A percentile compares a stretch with the other conserved stretches of the same genome.
phyloP scores from a whole-genome alignment of 176 grass and related monocot species.

The Coix lacrymajobi region DNA sequence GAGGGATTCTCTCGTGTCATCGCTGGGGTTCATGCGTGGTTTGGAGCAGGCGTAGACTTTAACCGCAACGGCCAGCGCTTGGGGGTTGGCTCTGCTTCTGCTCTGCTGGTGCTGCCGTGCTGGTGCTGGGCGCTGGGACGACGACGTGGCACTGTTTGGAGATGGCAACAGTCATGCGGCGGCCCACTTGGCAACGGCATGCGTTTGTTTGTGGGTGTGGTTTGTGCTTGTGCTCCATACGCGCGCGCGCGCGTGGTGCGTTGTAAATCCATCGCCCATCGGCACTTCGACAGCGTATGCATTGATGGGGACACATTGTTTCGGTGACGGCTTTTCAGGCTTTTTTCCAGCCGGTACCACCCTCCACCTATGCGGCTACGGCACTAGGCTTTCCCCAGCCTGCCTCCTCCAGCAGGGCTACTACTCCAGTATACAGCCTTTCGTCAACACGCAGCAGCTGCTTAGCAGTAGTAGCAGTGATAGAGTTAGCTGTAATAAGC shows the following conservation, averaged over 20 bases:
- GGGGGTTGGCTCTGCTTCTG: neutral
- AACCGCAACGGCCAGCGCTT: neutral
- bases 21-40: neutral
- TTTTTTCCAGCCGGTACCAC: conserved; percentile 25
- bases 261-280: neutral
- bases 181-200: neutral
- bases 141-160: conserved; percentile 1
- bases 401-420: neutral
- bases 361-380: neutral
- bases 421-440: neutral
- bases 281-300: neutral
- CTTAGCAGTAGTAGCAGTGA: neutral
- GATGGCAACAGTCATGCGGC: conserved; percentile 37
- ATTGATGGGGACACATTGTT: conserved; percentile 35
- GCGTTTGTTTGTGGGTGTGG: neutral
- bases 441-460: neutral
- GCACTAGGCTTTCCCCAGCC: conserved; percentile 7
- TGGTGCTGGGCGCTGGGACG: neutral
- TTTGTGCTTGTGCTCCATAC: neutral
- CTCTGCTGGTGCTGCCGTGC: no score
- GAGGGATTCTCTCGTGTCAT: neutral
- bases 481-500: neutral
- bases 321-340: conserved; percentile 17
- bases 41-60: neutral
- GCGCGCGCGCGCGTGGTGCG: no score